Evolutionary conservation across 2,329 filamentous ascomycete genomes (phyloP).

Genomic region (Beauveria australis): DNA sequence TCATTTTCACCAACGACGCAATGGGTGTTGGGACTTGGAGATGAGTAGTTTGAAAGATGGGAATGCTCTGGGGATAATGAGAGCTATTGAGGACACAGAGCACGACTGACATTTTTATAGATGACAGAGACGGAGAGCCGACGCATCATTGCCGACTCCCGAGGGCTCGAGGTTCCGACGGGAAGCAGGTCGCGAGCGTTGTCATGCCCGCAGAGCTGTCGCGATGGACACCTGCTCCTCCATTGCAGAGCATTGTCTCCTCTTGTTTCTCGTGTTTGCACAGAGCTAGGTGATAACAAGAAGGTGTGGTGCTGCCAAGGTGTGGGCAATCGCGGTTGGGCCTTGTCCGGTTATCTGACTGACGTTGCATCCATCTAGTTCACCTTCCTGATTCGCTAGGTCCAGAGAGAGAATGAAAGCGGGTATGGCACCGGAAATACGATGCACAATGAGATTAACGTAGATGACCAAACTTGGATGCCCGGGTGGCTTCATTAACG

Average conservation of each 20-base stretch:
- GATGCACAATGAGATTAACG: neutral
- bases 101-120: neutral
- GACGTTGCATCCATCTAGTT: neutral
- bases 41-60: neutral
- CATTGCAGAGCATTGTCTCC: neutral
- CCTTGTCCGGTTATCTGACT: neutral
- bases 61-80: neutral
- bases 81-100: neutral
- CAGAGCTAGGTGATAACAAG: neutral
- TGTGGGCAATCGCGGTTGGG: neutral
- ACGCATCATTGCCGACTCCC: neutral
- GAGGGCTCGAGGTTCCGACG: neutral
- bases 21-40: neutral
- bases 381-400: neutral
- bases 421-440: neutral
- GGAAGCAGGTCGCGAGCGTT: neutral
- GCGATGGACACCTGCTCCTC: neutral
- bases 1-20: neutral
- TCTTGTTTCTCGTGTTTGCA: neutral
- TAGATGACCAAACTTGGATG: neutral
- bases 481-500: neutral
- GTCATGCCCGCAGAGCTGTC: too few species aligned
- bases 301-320: neutral
- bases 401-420: neutral
- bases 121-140: neutral